Evolutionary conservation across 768 basidiomycete species (phyloP).

Genomic region (Auricularia auricula-judae): DNA sequence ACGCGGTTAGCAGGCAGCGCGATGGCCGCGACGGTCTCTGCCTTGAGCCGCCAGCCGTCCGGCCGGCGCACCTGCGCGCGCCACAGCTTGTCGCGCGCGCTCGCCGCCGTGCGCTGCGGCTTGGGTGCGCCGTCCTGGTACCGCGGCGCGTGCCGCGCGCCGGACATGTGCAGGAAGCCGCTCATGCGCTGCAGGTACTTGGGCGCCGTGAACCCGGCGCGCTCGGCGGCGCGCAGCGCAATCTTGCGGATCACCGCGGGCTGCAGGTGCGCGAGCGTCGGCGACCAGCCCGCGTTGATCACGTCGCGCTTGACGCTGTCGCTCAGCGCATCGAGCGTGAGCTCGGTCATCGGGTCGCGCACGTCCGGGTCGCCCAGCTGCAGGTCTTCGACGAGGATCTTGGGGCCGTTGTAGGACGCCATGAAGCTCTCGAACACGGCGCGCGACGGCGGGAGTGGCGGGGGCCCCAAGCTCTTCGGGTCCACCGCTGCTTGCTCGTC

Average conservation of each 20-base stretch:
- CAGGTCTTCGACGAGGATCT: not conserved
- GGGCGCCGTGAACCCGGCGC: not conserved
- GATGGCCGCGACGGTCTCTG: not conserved
- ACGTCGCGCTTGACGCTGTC: not conserved
- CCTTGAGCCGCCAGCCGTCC: not conserved
- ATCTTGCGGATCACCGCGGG: not conserved
- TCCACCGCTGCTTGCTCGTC: no score
- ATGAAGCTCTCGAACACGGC: no score
- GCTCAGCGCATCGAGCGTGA: not conserved
- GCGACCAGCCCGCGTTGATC: not conserved
- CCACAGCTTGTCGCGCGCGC: not conserved
- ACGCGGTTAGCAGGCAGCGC: not conserved
- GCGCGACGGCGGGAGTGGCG: no score
- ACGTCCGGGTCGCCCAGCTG: not conserved
- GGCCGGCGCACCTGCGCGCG: not conserved
- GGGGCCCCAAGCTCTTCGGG: no score
- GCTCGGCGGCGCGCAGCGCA: not conserved
- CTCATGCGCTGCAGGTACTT: not conserved
- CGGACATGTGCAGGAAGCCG: not conserved
- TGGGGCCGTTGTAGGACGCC: no score
- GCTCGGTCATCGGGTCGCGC: not conserved
- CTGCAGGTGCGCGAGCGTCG: not conserved
- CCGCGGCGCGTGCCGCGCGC: not conserved
- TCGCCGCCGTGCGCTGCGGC: not conserved
- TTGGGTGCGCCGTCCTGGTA: not conserved